phyloP scores from a whole-genome alignment of 176 grass and related monocot genomes.

The Lolium perenne region DNA sequence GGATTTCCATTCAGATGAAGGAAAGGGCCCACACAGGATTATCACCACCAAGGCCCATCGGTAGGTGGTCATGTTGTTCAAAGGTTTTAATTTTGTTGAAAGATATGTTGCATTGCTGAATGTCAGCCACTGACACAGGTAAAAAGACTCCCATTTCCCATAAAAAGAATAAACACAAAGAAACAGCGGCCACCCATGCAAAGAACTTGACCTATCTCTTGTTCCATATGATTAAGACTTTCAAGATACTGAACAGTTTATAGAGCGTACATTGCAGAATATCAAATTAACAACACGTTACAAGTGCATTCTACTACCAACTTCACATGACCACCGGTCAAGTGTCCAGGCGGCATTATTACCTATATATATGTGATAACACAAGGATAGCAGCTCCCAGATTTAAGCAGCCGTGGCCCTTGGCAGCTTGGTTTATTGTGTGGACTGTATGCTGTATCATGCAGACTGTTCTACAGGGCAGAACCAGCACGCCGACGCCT shows the following conservation, averaged over 20 bases:
- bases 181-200: not conserved
- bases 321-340: slow-evolving; percentile 11
- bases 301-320: not conserved
- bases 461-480: slow-evolving; percentile 43
- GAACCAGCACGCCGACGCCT: slow-evolving; percentile 81
- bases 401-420: not conserved
- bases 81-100: not conserved
- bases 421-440: slow-evolving; percentile 31
- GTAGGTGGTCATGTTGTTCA: not conserved
- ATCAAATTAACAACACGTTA: not conserved
- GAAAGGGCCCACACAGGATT: not conserved
- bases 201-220: not conserved
- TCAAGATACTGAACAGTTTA: not conserved
- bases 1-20: not conserved
- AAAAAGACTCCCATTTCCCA: not conserved
- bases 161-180: no score
- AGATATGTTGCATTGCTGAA: not conserved
- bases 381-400: not conserved
- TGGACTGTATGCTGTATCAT: not conserved
- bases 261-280: not conserved
- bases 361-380: slow-evolving; percentile 24
- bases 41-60: not conserved
- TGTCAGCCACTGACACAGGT: not conserved
- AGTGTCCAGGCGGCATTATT: slow-evolving; percentile 36
- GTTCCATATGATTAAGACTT: not conserved